Evolutionary conservation across 1,139 yeast species (phyloP), one percentile per base, ranked within the genome.

Genomic region (Protomyces gravidus): DNA sequence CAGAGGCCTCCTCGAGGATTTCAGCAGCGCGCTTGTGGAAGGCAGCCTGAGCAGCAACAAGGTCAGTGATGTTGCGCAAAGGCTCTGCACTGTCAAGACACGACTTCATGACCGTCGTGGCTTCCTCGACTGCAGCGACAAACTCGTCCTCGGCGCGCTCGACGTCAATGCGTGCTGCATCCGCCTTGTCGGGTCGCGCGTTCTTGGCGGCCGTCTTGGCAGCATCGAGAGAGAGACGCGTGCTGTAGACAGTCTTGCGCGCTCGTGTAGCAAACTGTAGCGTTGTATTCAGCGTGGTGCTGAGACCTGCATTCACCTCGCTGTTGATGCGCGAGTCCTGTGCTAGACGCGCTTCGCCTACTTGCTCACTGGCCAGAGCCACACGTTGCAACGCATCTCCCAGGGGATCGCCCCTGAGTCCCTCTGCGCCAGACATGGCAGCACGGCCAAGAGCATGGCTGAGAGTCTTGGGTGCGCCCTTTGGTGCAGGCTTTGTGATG

Each of bases 141-240:
- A 89, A 88, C 68, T 86, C 94, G 68, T 89, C 96, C 73, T 89
- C 96, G 48, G 90, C 84, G 65, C 84, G 82, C 71, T 89, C 96
- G 79, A 88, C 84, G 64, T 83, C 81, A 55, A 84, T 86, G 66
- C 92, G 78, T 64, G 87, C 80, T 61, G 83, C 83, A 50, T 68
- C 68, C 40, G 66, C 63, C 69, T 84, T 84, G 66, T 83, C 83
- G 3, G 95, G 90, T 68, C 78, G 81, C 30, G 89, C 84, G 66
- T 81, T 78, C 68, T 81, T 82, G 65, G 88, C 78, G 63, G 84
- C 78, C 33, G 84, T 75, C 73, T 94, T 81, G 47, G 94, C 85
- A 67, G 89, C 82, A 69, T 89, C 96, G 67, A 89, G 85, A 67
- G 82, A 84, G 62, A 89, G 74, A 68, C 96, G 80, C 68, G 87